Percentiles rank a stretch among this genome's conserved stretches.
These are phyloP conservation scores for Megacollybia marginata DNA, from an alignment of 768 basidiomycete species.

Conservation along the genomic window DNA sequence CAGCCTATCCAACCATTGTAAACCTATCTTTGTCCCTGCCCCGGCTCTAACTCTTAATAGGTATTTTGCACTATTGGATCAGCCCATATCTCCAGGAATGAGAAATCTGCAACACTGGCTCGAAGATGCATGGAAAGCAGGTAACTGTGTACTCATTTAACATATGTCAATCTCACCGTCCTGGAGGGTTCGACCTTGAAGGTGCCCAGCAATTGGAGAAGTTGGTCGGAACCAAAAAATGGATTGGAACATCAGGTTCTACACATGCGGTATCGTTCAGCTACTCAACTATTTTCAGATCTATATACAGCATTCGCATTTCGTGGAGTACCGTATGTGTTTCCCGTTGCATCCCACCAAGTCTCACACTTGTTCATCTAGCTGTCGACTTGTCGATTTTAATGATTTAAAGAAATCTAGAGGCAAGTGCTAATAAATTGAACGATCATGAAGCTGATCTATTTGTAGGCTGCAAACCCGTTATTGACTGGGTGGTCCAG, in stretches of 20 bases:
- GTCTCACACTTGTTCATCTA: slow-evolving; percentile 16
- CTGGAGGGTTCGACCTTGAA: slow-evolving; percentile 63
- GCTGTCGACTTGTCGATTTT: slow-evolving; percentile 63
- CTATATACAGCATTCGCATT: slow-evolving; percentile 72
- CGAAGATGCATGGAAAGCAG: slow-evolving; percentile 72
- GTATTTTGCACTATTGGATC: slow-evolving; percentile 55
- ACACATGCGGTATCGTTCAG: slow-evolving; percentile 1
- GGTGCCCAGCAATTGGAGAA: slow-evolving; percentile 56
- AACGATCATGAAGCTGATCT: slow-evolving; percentile 1
- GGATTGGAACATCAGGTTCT: slow-evolving; percentile 79
- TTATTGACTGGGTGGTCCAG: slow-evolving; percentile 68
- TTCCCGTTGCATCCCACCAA: background rate
- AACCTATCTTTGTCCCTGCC: no score
- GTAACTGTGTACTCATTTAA: slow-evolving; percentile 22
- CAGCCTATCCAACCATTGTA: slow-evolving; percentile 45
- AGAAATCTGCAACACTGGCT: slow-evolving; percentile 73
- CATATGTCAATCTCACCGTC: background rate
- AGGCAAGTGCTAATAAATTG: slow-evolving; percentile 25
- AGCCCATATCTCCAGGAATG: slow-evolving; percentile 57
- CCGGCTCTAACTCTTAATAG: slow-evolving; percentile 4
- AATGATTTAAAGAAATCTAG: slow-evolving; percentile 32
- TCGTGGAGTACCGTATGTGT: slow-evolving; percentile 74
- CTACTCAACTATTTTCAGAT: slow-evolving; percentile 31
- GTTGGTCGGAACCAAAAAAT: slow-evolving; percentile 55
- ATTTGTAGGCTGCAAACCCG: slow-evolving; percentile 30